These are phyloP conservation scores for Podospora appendiculata DNA, from an alignment of 495 filamentous ascomycete genomes.

Conservation along the genomic window DNA sequence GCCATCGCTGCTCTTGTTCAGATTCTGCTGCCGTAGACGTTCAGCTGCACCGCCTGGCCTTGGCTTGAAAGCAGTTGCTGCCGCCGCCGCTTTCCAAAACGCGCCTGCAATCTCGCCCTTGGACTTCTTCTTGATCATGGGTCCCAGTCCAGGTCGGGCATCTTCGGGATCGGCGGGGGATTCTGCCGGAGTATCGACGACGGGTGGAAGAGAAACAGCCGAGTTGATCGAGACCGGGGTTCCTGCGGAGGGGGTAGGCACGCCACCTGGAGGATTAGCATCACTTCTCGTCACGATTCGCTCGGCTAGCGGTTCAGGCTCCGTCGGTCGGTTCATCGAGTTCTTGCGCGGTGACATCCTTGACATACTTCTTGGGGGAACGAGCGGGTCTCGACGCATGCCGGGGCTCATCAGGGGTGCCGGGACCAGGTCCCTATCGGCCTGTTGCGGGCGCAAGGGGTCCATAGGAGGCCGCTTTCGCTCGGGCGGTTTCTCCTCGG, in stretches of 20 bases:
- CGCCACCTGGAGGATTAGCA: background rate
- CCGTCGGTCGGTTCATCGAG: constrained; percentile 16
- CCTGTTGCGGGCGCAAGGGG: constrained; percentile 30
- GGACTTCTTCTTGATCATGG: constrained; percentile 80
- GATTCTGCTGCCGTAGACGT: constrained; percentile 49
- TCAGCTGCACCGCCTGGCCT: constrained; percentile 75
- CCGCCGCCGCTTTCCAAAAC: constrained; percentile 78
- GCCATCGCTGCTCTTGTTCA: constrained; percentile 50
- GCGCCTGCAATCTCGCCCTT: constrained; percentile 62
- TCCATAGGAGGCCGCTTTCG: constrained; percentile 48
- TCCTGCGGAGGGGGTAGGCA: constrained; percentile 14
- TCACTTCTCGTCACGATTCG: constrained; percentile 10
- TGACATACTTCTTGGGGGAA: constrained; percentile 39
- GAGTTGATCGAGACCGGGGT: constrained; percentile 15
- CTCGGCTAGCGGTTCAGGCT: constrained; percentile 10
- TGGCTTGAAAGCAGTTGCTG: constrained; percentile 76
- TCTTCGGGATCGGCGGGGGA: constrained; percentile 37
- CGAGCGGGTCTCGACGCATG: constrained; percentile 34
- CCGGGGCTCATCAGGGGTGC: constrained; percentile 46
- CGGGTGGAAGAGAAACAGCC: constrained; percentile 13
- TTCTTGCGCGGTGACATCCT: constrained; percentile 32
- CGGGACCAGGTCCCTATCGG: constrained; percentile 40
- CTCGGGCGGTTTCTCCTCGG: constrained; percentile 39
- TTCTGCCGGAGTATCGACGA: constrained; percentile 13
- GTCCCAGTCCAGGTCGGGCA: constrained; percentile 70